phyloP scores from a whole-genome alignment of 345 rosid genomes.

The Aethionema arabicum region DNA sequence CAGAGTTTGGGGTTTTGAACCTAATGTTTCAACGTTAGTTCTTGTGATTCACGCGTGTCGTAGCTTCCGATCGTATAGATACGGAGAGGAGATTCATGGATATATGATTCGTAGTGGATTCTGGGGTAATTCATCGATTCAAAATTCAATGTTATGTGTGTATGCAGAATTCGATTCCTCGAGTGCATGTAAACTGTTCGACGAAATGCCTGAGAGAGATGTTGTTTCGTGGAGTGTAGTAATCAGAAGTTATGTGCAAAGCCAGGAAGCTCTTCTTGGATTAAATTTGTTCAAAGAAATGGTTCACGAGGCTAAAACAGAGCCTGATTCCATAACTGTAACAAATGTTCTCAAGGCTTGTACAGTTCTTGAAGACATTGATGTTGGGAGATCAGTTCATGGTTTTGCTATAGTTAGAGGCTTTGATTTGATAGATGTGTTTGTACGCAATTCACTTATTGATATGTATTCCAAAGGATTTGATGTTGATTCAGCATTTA shows the following conservation, averaged over 20 bases:
- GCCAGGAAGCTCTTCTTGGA: constrained; percentile 41
- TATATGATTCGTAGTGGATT: constrained; percentile 53
- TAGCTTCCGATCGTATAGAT: constrained; percentile 3
- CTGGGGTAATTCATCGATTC: constrained; percentile 42
- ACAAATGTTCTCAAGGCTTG: constrained; percentile 68
- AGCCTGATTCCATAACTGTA: constrained; percentile 49
- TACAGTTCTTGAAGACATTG: constrained; percentile 33
- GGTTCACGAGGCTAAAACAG: constrained; percentile 38
- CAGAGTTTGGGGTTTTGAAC: constrained; percentile 53
- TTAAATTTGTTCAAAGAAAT: constrained; percentile 52
- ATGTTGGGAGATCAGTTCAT: constrained; percentile 52
- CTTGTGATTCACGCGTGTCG: constrained; percentile 54
- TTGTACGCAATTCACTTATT: constrained; percentile 59
- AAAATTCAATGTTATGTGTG: constrained; percentile 50
- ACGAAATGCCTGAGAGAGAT: constrained; percentile 64
- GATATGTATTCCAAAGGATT: constrained; percentile 61
- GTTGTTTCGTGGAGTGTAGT: constrained; percentile 69
- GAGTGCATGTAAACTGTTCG: constrained; percentile 56
- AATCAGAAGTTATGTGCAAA: constrained; percentile 52
- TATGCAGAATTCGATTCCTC: constrained; percentile 38
- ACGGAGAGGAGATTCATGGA: constrained; percentile 46
- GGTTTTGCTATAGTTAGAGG: constrained; percentile 51
- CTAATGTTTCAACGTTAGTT: constrained; percentile 57
- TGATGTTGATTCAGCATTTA: constrained; percentile 48
- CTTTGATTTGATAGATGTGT: constrained; percentile 43